Evolutionary conservation across 768 basidiomycete genomes (phyloP).

Genomic region (Calocera viscosa): DNA sequence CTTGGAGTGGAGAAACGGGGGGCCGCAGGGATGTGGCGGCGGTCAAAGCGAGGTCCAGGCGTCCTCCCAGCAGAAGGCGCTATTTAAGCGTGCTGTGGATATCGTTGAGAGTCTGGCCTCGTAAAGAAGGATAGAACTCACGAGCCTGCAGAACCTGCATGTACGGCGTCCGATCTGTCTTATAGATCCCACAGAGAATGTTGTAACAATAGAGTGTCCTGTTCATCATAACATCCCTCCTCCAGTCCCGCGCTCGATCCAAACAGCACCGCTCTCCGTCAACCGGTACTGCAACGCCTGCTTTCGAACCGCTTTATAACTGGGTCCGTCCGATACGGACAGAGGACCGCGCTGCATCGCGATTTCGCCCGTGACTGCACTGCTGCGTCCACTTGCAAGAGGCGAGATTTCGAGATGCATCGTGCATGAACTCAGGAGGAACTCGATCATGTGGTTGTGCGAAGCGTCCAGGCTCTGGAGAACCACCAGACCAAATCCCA

Average conservation of each 20-base stretch:
- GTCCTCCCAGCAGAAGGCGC: conserved; percentile 48
- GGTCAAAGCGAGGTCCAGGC: conserved; percentile 39
- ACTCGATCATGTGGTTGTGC: not conserved
- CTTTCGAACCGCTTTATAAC: not conserved
- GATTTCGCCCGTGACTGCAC: not conserved
- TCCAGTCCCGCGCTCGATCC: conserved; percentile 5
- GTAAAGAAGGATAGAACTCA: not conserved
- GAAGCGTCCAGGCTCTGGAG: not conserved
- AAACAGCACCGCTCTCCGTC: conserved; percentile 1
- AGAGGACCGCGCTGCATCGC: not conserved
- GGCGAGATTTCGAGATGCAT: conserved; percentile 1
- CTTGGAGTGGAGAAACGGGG: conserved; percentile 50
- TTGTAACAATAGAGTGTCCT: conserved; percentile 2
- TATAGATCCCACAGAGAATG: not conserved
- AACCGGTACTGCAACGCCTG: not conserved
- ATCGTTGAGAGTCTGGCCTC: conserved; percentile 42
- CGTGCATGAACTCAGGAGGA: not conserved
- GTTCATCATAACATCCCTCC: conserved; percentile 1
- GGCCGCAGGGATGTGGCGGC: conserved; percentile 47
- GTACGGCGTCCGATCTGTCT: too few relatives aligned
- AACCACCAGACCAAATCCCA: not conserved
- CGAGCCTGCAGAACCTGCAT: not conserved
- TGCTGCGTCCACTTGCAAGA: not conserved
- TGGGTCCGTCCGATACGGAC: not conserved
- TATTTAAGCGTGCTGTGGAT: conserved; percentile 57